Evolutionary conservation across 257 asterid genomes (phyloP).

Genomic region (Solanum sitiens): DNA sequence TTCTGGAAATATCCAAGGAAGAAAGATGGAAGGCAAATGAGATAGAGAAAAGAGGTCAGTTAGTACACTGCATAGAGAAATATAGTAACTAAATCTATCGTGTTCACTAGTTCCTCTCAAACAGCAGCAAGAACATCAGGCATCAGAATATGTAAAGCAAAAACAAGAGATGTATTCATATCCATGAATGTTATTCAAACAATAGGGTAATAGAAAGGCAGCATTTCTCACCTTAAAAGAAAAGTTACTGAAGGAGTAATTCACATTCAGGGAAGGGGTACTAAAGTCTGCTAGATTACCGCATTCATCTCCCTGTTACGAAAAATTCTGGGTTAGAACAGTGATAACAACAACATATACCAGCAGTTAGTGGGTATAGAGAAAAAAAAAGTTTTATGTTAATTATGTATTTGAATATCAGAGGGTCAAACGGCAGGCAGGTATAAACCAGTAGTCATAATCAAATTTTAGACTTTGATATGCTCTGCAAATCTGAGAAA

Average conservation of each 20-base stretch:
- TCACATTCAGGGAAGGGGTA: conserved; percentile 40
- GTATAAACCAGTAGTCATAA: not conserved
- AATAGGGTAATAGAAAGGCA: not conserved
- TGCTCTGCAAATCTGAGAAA: not conserved
- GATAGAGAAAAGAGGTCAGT: not conserved
- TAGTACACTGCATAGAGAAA: not conserved
- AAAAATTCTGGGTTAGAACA: not conserved
- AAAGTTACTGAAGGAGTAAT: conserved; percentile 86
- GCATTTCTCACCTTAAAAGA: conserved; percentile 69
- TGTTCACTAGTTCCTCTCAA: not conserved
- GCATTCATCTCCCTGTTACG: conserved; percentile 75
- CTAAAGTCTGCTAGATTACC: conserved; percentile 65
- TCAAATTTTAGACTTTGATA: not conserved
- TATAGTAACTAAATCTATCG: not conserved
- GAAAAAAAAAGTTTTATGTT: not conserved
- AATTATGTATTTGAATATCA: not conserved
- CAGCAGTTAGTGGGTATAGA: not conserved
- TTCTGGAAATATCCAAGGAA: conserved; percentile 28
- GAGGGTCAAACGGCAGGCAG: not conserved
- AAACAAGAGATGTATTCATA: not conserved
- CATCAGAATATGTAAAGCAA: not conserved
- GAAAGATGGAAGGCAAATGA: not conserved
- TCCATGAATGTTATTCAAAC: not conserved
- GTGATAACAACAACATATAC: not conserved
- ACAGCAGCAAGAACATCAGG: not conserved